Conservation (phyloP, 371 early-diverging fungal species). For the Actinomortierella wolfii region DNA sequence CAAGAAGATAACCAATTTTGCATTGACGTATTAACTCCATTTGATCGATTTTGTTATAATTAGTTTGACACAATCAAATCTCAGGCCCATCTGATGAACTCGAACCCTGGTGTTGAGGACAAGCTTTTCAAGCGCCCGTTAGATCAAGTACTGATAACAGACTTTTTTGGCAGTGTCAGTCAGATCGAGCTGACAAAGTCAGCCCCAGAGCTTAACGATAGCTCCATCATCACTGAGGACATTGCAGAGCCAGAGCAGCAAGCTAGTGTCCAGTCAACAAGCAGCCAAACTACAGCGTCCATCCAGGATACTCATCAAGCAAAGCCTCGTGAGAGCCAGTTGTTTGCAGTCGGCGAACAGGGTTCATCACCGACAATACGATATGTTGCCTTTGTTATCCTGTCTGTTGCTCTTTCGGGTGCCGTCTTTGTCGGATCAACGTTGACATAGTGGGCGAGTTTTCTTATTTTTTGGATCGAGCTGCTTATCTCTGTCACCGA, state of each 20-base stretch:
- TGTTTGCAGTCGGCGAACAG: conserved; percentile 39
- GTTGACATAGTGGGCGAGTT: conserved; percentile 2
- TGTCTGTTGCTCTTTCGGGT: conserved; percentile 18
- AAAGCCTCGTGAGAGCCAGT: conserved; percentile 8
- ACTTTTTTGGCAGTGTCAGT: conserved; percentile 95
- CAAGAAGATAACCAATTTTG: conserved; percentile 2
- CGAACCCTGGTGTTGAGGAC: conserved; percentile 81
- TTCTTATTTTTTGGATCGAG: conserved; percentile 1
- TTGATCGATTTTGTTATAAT: neutral
- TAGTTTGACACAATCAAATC: conserved; percentile 83
- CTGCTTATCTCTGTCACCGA: neutral
- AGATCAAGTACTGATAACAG: conserved; percentile 81
- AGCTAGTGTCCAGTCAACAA: neutral
- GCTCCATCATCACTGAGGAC: conserved; percentile 5
- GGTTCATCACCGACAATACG: conserved; percentile 26
- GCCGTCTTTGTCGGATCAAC: conserved; percentile 25
- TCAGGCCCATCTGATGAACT: conserved; percentile 59
- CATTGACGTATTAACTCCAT: neutral
- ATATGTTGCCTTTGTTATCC: conserved; percentile 19
- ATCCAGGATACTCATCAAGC: no score
- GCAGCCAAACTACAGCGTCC: neutral
- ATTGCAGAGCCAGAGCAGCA: neutral
- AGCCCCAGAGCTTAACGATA: conserved; percentile 17
- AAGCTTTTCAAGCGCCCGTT: conserved; percentile 81
- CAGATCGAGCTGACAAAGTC: conserved; percentile 77